Conservation (phyloP, 768 basidiomycete genomes). For the Rhodosporidiobolus sp. region DNA sequence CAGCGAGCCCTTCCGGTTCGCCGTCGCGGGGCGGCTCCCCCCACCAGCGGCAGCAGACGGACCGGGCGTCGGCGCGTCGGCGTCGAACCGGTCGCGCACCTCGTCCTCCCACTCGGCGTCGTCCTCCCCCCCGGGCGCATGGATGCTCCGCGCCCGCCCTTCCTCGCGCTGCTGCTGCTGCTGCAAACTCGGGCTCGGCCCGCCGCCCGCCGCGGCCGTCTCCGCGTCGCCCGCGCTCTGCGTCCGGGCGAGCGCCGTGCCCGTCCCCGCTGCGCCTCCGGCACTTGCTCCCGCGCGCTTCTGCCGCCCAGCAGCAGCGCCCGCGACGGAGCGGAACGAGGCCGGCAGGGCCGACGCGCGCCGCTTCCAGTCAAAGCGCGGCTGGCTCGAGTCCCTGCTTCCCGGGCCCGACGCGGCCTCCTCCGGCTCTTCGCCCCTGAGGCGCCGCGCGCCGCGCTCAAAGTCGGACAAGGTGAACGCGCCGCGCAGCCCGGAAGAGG, state of each 20-base stretch:
- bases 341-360: background rate
- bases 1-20: background rate
- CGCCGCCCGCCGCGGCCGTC: background rate
- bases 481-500: constrained; percentile 6
- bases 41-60: too few species aligned
- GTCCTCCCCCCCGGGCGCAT: background rate
- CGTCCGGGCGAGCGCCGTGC: background rate
- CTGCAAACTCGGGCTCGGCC: background rate
- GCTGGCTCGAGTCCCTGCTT: background rate
- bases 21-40: background rate
- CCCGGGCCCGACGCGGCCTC: background rate
- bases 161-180: background rate
- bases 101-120: constrained; percentile 34
- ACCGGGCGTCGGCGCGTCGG: background rate
- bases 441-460: constrained; percentile 21
- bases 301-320: too few species aligned
- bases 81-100: constrained; percentile 32
- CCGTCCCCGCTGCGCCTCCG: too few species aligned
- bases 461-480: constrained; percentile 28
- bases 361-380: background rate
- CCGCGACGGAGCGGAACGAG: background rate
- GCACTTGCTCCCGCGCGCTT: background rate
- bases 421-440: constrained; percentile 4
- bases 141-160: constrained; percentile 1
- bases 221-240: background rate